Evolutionary conservation across 306 rosid species (phyloP), one percentile per base, ranked within the genome.

Genomic region (Gastrolobium bilobum): DNA sequence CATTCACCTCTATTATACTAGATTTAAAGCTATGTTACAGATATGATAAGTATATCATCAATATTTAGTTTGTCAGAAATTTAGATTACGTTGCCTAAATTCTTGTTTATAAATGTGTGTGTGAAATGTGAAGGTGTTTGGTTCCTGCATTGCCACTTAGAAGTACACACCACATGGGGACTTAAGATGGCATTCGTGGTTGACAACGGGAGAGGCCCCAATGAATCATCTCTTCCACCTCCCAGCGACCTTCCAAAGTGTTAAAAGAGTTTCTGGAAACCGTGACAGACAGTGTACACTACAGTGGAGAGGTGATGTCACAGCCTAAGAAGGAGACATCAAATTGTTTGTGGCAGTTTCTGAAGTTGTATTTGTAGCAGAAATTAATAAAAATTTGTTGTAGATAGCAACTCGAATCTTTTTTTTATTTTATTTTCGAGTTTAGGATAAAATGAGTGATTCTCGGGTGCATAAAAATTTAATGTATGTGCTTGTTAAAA

Each of bases 121-220:
- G 66, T 68, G 43, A 76, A 59, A 10, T 72, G 61, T 74, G 83
- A 50, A 93, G 98, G 97, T 29, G 87, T 93, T 44, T 93, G 97
- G 98, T 85, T 89, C 63, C 26, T 89, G 61, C 97, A 93, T 84
- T 93, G 98, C 76, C 97, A 91, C 85, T 81, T 93, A 72, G 98
- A 93, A 85, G 93, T 87, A 52, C 94, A 91, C 87, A 93, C 93
- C 0, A 88, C 92, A 3, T 93, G 97, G 98, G 98, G 98, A 57
- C 88, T 91, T 14, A 91, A 87, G 86, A 89, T 89, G 94, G 93
- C 91, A 61, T 91, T 91, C 69, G 6, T 89, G 15, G 94, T 93
- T 78, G 94, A 91, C 26, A 84, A 91, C 53, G 97, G 97, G 1
- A 31, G 66, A 39, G 90, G 88, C 4, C 88, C 86, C 4, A 76